phyloP scores from a whole-genome alignment of 2,329 filamentous ascomycete genomes.

The Massarina eburnea region DNA sequence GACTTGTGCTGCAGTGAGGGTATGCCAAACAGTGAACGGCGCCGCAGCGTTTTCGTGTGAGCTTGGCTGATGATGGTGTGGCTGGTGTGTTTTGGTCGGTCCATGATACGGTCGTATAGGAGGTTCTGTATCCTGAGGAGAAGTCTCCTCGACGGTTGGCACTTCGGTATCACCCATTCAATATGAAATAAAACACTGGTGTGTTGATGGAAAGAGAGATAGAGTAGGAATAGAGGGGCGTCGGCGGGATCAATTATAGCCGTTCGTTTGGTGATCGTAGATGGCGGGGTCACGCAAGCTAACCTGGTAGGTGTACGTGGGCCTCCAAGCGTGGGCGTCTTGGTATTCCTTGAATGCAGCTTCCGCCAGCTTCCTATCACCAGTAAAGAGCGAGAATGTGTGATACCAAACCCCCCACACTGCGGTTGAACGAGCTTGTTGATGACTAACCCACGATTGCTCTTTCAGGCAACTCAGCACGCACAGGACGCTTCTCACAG shows the following conservation, averaged over 20 bases:
- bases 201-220: slow-evolving; percentile 31
- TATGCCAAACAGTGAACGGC: slow-evolving; percentile 38
- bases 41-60: slow-evolving; percentile 19
- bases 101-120: slow-evolving; percentile 45
- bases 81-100: slow-evolving; percentile 27
- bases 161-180: slow-evolving; percentile 47
- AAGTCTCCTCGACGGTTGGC: slow-evolving; percentile 44
- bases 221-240: slow-evolving; percentile 20
- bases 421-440: too few species aligned
- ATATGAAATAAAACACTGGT: slow-evolving; percentile 38
- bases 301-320: slow-evolving; percentile 19
- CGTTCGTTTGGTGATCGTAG: slow-evolving; percentile 18
- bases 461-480: too few species aligned
- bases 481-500: too few species aligned
- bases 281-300: slow-evolving; percentile 35
- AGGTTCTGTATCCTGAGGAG: slow-evolving; percentile 44
- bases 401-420: background rate
- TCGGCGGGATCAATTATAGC: slow-evolving; percentile 37
- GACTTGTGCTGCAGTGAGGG: slow-evolving; percentile 38
- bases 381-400: background rate
- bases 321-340: slow-evolving; percentile 25
- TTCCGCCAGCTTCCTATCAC: slow-evolving; percentile 11
- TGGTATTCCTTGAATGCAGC: slow-evolving; percentile 15
- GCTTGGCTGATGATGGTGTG: slow-evolving; percentile 25
- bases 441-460: too few species aligned